A percentile compares a stretch with the other conserved stretches of the same genome.
Evolutionary conservation across 805 yeast genomes (phyloP).

Genomic region (Kazachstania kunashirensis): DNA sequence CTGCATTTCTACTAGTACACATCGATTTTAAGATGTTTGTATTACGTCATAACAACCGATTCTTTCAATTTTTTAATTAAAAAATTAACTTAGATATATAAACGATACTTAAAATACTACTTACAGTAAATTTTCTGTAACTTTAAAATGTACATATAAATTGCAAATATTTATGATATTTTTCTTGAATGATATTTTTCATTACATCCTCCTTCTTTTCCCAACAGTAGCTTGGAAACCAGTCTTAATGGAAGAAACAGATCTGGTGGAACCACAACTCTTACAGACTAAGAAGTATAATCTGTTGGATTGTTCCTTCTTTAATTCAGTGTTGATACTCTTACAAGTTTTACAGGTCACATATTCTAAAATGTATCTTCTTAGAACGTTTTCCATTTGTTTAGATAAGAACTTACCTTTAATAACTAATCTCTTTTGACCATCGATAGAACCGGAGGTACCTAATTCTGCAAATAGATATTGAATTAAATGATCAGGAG

Average conservation of each 20-base stretch:
- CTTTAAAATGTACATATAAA: slow-evolving; percentile 5
- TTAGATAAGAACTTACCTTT: slow-evolving; percentile 98
- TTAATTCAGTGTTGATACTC: slow-evolving; percentile 90
- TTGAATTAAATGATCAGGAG: slow-evolving; percentile 94
- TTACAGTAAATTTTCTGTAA: slow-evolving; percentile 1
- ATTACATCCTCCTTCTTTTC: slow-evolving; percentile 60
- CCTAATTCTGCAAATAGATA: slow-evolving; percentile 97
- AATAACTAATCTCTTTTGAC: slow-evolving; percentile 91
- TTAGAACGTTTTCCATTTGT: slow-evolving; percentile 90
- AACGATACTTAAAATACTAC: neutral
- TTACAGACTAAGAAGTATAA: slow-evolving; percentile 95
- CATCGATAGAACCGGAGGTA: slow-evolving; percentile 98
- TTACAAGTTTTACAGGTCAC: slow-evolving; percentile 99
- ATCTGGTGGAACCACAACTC: slow-evolving; percentile 94
- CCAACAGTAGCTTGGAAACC: slow-evolving; percentile 99
- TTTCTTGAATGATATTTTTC: slow-evolving; percentile 2
- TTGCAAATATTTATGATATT: slow-evolving; percentile 2
- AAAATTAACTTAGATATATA: neutral
- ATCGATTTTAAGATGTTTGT: neutral
- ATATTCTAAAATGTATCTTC: slow-evolving; percentile 93
- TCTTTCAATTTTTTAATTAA: neutral
- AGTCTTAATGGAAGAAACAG: slow-evolving; percentile 93
- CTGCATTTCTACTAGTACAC: no score
- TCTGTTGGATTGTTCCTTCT: slow-evolving; percentile 93
- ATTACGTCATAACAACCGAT: neutral